Percentiles rank a stretch among this genome's conserved stretches.
phyloP scores from a whole-genome alignment of 257 asterid species.

The Scutellaria galericulata region DNA sequence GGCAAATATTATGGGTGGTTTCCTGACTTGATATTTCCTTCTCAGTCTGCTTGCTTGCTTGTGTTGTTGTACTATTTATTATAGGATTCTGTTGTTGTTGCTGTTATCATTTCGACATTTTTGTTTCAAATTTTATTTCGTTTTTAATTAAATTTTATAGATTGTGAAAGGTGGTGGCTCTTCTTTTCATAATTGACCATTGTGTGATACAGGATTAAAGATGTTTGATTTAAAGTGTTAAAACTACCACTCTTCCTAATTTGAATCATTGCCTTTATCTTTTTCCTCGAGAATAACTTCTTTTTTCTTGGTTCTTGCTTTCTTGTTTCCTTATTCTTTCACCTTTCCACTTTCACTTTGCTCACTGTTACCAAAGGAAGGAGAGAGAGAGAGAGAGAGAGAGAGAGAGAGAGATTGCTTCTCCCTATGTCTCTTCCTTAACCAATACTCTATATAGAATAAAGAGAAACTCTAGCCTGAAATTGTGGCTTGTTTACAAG shows the following conservation, averaged over 20 bases:
- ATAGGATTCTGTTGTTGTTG: not conserved
- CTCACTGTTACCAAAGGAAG: not conserved
- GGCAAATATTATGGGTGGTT: not conserved
- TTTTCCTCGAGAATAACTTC: slow-evolving; percentile 29
- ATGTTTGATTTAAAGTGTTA: slow-evolving; percentile 10
- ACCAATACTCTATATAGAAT: slow-evolving; percentile 30
- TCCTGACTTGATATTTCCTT: not conserved
- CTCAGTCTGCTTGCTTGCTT: slow-evolving; percentile 22
- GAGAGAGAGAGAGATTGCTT: not conserved
- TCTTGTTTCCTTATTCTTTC: slow-evolving; percentile 19
- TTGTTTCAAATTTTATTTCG: not conserved
- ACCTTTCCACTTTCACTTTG: slow-evolving; percentile 40
- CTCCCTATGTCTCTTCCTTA: slow-evolving; percentile 32
- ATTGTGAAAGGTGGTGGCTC: slow-evolving; percentile 26
- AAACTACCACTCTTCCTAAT: slow-evolving; percentile 16
- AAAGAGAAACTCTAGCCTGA: not conserved
- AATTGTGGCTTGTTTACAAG: not conserved
- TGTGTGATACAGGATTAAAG: not conserved
- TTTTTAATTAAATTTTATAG: slow-evolving; percentile 14
- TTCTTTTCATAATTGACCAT: slow-evolving; percentile 30
- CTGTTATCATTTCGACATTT: slow-evolving; percentile 2
- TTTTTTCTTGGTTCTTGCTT: slow-evolving; percentile 9
- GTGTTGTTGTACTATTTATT: slow-evolving; percentile 23
- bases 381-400: not conserved
- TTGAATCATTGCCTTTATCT: slow-evolving; percentile 18